phyloP scores from a whole-genome alignment of 345 rosid species.

The Eucalyptus coolabah region DNA sequence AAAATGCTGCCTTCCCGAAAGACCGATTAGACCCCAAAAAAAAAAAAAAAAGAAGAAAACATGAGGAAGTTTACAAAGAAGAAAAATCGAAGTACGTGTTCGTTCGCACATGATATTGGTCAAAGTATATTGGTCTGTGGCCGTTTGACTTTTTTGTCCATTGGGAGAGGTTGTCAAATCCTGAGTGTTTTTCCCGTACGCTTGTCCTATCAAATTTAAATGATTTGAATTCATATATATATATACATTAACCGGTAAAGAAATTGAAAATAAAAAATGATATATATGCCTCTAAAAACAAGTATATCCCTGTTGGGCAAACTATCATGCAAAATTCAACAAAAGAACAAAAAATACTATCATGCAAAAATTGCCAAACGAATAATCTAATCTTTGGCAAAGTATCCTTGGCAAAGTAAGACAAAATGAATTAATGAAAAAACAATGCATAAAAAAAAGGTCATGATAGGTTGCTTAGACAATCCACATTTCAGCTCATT shows the following conservation, averaged over 20 bases:
- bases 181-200: neutral
- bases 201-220: neutral
- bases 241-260: neutral
- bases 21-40: neutral
- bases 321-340: neutral
- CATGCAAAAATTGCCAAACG: neutral
- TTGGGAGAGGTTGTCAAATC: neutral
- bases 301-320: neutral
- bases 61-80: neutral
- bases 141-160: neutral
- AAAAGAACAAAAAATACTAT: too few species aligned
- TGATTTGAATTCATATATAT: accelerated
- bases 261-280: neutral
- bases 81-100: neutral
- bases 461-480: neutral
- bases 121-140: neutral
- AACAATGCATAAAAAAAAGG: neutral
- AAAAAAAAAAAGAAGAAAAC: neutral
- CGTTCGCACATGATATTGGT: neutral
- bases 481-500: neutral
- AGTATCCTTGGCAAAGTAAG: neutral
- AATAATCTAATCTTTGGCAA: neutral
- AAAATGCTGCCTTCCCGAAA: neutral
- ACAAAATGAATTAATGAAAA: neutral
- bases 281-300: neutral